phyloP scores from a whole-genome alignment of 139 green algal species.

The Chlorella sp. region DNA sequence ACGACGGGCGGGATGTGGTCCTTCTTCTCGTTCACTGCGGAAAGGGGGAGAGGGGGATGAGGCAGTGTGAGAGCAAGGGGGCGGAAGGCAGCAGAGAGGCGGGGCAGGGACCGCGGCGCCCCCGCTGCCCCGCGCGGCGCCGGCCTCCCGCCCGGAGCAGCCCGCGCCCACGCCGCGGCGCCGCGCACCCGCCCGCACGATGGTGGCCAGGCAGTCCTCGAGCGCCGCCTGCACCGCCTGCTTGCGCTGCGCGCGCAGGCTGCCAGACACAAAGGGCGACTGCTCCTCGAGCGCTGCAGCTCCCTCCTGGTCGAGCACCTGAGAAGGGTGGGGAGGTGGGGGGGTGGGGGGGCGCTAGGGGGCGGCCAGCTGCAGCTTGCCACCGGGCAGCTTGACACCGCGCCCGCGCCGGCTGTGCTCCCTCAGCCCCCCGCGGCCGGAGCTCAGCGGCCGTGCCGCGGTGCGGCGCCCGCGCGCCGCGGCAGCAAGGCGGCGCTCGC shows the following conservation, averaged over 20 bases:
- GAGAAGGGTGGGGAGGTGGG: no score
- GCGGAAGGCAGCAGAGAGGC: background rate
- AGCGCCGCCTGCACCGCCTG: slow-evolving; percentile 60
- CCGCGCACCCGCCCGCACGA: slow-evolving; percentile 37
- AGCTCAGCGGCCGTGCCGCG: no score
- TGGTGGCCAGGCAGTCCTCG: slow-evolving; percentile 47
- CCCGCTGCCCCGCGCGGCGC: no score
- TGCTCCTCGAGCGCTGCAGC: slow-evolving; percentile 19
- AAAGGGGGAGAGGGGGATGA: background rate
- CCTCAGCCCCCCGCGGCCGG: no score
- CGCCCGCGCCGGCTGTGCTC: no score
- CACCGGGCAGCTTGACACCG: no score
- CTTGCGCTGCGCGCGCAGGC: slow-evolving; percentile 8
- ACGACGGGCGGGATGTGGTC: slow-evolving; percentile 92
- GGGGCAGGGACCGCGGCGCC: background rate
- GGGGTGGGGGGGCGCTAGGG: no score
- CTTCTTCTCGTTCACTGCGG: slow-evolving; percentile 77
- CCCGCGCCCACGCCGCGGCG: background rate
- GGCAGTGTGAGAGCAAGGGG: background rate
- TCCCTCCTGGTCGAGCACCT: no score
- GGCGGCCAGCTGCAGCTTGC: no score
- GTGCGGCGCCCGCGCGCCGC: no score
- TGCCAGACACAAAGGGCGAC: background rate
- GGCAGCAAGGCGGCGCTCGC: no score
- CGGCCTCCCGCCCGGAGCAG: no score